A percentile compares a stretch with the other conserved stretches of the same genome.
Evolutionary conservation across 768 basidiomycete species (phyloP).

Genomic region (Dioszegia hungarica): DNA sequence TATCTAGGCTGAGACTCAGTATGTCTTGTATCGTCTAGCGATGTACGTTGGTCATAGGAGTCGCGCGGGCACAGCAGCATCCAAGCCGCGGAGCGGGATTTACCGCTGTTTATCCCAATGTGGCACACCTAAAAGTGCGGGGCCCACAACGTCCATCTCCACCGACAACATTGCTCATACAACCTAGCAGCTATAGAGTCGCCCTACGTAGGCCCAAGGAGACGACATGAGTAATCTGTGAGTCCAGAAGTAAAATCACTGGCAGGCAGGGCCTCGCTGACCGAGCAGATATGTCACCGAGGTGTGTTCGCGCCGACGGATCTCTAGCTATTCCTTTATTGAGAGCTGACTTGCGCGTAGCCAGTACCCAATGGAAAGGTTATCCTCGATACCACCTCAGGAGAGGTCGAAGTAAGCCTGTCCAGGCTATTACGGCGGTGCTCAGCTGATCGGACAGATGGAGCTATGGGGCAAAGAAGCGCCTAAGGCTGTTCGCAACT

Average conservation of each 20-base stretch:
- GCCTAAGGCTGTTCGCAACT: slow-evolving; percentile 89
- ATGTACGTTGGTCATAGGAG: too few species aligned
- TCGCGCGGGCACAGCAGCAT: too few species aligned
- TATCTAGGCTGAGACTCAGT: too few species aligned
- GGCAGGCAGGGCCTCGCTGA: slow-evolving; percentile 2
- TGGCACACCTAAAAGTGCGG: not conserved
- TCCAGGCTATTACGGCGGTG: not conserved
- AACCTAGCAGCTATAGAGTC: too few species aligned
- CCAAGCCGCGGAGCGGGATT: slow-evolving; percentile 7
- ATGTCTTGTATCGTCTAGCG: too few species aligned
- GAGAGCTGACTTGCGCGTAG: slow-evolving; percentile 16
- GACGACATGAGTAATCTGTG: slow-evolving; percentile 41
- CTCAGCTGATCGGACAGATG: slow-evolving; percentile 54
- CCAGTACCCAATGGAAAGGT: slow-evolving; percentile 73
- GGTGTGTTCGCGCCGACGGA: too few species aligned
- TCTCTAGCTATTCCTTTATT: too few species aligned
- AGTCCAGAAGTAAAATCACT: slow-evolving; percentile 3
- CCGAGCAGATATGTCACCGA: slow-evolving; percentile 38
- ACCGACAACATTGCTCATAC: too few species aligned
- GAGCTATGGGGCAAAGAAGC: slow-evolving; percentile 97
- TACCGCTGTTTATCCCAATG: not conserved
- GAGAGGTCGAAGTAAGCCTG: slow-evolving; percentile 56
- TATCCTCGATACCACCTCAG: slow-evolving; percentile 79
- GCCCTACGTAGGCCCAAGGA: too few species aligned
- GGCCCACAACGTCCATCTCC: not conserved